These are phyloP conservation scores for Penicillium angulare DNA, from an alignment of 495 filamentous ascomycete species.

Conservation along the genomic window DNA sequence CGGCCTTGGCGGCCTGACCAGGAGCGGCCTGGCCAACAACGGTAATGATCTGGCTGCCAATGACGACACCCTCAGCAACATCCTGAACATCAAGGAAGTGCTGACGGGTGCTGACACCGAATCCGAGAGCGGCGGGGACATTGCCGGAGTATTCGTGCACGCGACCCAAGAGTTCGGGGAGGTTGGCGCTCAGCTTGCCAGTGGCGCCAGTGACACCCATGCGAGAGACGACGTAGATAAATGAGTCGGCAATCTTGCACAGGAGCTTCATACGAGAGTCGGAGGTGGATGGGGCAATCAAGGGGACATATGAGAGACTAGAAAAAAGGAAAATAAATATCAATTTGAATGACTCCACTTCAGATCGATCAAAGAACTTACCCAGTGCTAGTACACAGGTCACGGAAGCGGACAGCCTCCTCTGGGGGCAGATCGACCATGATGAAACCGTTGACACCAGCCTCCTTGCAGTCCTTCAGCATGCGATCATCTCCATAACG, in stretches of 20 bases:
- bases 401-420: conserved; percentile 86
- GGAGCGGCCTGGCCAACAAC: conserved; percentile 67
- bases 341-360: no score
- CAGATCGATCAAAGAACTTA: conserved; percentile 35
- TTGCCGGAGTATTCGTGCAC: conserved; percentile 79
- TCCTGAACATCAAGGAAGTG: conserved; percentile 85
- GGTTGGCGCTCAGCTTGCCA: conserved; percentile 68
- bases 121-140: conserved; percentile 84
- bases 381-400: conserved; percentile 71
- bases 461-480: conserved; percentile 75
- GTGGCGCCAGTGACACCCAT: conserved; percentile 93
- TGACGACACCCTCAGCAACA: conserved; percentile 93
- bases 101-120: conserved; percentile 86
- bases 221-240: conserved; percentile 94
- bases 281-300: conserved; percentile 89
- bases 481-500: conserved; percentile 88
- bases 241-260: conserved; percentile 95
- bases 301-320: conserved; percentile 87
- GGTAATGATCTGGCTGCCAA: conserved; percentile 90
- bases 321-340: no score
- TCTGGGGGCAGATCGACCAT: conserved; percentile 93
- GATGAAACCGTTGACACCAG: conserved; percentile 95
- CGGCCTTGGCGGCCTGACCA: conserved; percentile 68
- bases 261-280: conserved; percentile 86
- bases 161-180: conserved; percentile 72